Conservation (phyloP, 352 stramenopile species). For the Peronospora belbahrii region DNA sequence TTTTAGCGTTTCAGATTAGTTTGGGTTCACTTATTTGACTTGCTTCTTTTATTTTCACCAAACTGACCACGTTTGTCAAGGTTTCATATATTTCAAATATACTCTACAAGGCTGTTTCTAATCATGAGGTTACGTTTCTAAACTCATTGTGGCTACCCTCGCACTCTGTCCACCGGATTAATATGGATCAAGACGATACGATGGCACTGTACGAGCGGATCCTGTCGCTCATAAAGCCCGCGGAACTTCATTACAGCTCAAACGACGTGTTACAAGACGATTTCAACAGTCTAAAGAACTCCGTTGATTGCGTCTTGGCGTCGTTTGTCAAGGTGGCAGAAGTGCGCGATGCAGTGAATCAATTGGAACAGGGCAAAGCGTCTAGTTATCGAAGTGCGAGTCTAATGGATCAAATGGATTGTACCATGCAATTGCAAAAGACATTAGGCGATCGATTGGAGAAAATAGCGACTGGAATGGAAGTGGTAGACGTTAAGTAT, state of each 20-base stretch:
- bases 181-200: background rate
- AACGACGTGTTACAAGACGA: slow-evolving; percentile 18
- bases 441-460: slow-evolving; percentile 7
- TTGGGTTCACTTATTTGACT: no score
- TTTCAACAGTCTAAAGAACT: background rate
- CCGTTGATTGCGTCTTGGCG: slow-evolving; percentile 1
- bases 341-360: slow-evolving; percentile 21
- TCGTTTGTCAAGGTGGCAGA: slow-evolving; percentile 16
- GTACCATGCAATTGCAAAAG: slow-evolving; percentile 6
- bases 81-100: no score
- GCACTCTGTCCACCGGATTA: no score
- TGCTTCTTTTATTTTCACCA: no score
- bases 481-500: background rate
- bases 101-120: no score
- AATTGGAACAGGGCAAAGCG: slow-evolving; percentile 19
- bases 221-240: slow-evolving; percentile 12
- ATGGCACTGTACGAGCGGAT: slow-evolving; percentile 22
- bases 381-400: slow-evolving; percentile 6
- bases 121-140: no score
- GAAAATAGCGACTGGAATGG: slow-evolving; percentile 14
- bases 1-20: no score
- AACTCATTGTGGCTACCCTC: no score
- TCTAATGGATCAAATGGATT: slow-evolving; percentile 12
- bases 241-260: slow-evolving; percentile 14
- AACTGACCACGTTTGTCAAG: no score